Percentiles rank a stretch among this genome's conserved stretches.
Evolutionary conservation across 257 asterid genomes (phyloP).

Genomic region (Eucommia ulmoides): DNA sequence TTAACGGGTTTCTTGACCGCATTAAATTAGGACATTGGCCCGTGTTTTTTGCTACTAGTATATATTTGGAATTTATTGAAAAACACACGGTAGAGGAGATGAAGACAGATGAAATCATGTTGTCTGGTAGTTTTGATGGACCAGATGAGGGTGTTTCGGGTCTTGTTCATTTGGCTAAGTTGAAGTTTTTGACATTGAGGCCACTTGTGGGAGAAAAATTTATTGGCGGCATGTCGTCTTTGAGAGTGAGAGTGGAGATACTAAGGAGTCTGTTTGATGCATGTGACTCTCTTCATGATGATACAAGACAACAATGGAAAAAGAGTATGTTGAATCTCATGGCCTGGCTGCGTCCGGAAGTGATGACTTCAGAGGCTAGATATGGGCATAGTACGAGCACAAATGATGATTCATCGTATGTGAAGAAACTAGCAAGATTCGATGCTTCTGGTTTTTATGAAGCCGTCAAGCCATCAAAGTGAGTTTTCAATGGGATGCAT

Average conservation of each 20-base stretch:
- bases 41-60: constrained; percentile 36
- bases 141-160: constrained; percentile 73
- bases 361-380: constrained; percentile 80
- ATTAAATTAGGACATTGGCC: constrained; percentile 97
- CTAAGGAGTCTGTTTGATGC: constrained; percentile 42
- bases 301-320: constrained; percentile 75
- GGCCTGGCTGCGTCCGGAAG: constrained; percentile 94
- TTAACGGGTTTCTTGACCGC: constrained; percentile 46
- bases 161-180: constrained; percentile 75
- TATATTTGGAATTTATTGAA: constrained; percentile 45
- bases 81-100: constrained; percentile 22
- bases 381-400: constrained; percentile 36
- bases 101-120: constrained; percentile 39
- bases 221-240: constrained; percentile 26
- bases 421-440: constrained; percentile 35
- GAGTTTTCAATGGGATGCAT: no score
- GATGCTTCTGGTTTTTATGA: constrained; percentile 82
- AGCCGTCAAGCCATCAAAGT: constrained; percentile 95
- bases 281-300: constrained; percentile 68
- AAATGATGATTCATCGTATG: constrained; percentile 18
- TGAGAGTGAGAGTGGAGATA: constrained; percentile 67
- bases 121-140: constrained; percentile 71
- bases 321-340: constrained; percentile 77
- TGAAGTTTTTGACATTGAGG: constrained; percentile 65
- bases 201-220: constrained; percentile 33